These are phyloP conservation scores for Fusarium sterilihyphosum DNA, from an alignment of 2,329 filamentous ascomycete species.

Conservation along the genomic window DNA sequence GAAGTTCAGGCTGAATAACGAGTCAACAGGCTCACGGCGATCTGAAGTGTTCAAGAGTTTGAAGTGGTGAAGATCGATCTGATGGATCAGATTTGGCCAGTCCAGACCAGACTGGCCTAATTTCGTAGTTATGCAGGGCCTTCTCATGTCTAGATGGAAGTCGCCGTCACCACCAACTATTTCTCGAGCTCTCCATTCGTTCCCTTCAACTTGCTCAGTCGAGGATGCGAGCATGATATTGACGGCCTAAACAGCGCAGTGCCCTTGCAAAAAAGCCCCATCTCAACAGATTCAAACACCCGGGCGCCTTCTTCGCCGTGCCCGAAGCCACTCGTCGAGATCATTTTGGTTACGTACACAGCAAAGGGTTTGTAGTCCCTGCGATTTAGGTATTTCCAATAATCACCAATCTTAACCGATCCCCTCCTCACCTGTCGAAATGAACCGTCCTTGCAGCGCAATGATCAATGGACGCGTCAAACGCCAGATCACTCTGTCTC, in stretches of 20 bases:
- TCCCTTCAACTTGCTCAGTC: too few species aligned
- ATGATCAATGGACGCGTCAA: neutral
- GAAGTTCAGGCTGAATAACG: too few species aligned
- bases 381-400: neutral
- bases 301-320: neutral
- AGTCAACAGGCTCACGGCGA: fast-evolving
- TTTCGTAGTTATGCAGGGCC: neutral
- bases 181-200: too few species aligned
- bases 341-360: neutral
- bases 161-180: neutral
- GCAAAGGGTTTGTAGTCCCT: neutral
- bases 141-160: neutral
- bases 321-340: neutral
- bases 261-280: neutral
- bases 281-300: neutral
- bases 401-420: neutral
- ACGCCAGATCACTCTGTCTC: neutral
- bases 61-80: too few species aligned
- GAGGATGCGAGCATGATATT: too few species aligned
- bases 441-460: neutral
- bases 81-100: too few species aligned
- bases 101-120: neutral
- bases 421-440: neutral
- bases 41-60: too few species aligned
- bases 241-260: too few species aligned